A percentile compares a stretch with the other conserved stretches of the same genome.
These are phyloP conservation scores for Penicillium crystallinum DNA, from an alignment of 495 filamentous ascomycete genomes.

Conservation along the genomic window DNA sequence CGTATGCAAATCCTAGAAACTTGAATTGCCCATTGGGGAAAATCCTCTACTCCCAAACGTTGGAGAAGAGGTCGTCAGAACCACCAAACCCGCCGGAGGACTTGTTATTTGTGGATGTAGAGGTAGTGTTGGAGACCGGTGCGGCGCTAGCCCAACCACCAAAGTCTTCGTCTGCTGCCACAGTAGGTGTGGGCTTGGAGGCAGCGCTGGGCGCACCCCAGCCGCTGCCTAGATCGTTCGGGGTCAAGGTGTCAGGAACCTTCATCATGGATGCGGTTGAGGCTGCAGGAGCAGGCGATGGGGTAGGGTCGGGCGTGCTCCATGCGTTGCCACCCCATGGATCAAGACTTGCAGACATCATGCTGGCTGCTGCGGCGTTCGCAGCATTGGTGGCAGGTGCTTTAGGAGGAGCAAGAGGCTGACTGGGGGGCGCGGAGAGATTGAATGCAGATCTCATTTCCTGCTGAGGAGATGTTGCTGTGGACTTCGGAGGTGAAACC, in stretches of 20 bases:
- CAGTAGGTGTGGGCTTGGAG: conserved; percentile 52
- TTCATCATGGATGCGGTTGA: conserved; percentile 41
- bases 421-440: conserved; percentile 54
- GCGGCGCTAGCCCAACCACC: conserved; percentile 82
- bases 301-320: conserved; percentile 43
- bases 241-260: conserved; percentile 41
- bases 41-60: conserved; percentile 72
- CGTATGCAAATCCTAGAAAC: background rate
- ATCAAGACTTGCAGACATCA: conserved; percentile 37
- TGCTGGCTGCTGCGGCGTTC: conserved; percentile 28
- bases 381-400: conserved; percentile 28
- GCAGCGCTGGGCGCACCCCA: conserved; percentile 45
- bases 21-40: background rate
- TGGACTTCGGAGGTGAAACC: conserved; percentile 38
- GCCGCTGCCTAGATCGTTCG: conserved; percentile 47
- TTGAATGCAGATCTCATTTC: conserved; percentile 70
- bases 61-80: conserved; percentile 83
- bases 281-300: conserved; percentile 18
- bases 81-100: conserved; percentile 59
- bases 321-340: conserved; percentile 50
- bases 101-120: conserved; percentile 35
- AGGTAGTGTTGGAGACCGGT: conserved; percentile 42
- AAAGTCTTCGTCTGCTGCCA: conserved; percentile 85
- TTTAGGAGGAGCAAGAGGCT: conserved; percentile 38
- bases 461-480: conserved; percentile 33